These are phyloP conservation scores for Aspergillus novoparasiticus DNA, from an alignment of 2,329 filamentous ascomycete species.

Conservation along the genomic window DNA sequence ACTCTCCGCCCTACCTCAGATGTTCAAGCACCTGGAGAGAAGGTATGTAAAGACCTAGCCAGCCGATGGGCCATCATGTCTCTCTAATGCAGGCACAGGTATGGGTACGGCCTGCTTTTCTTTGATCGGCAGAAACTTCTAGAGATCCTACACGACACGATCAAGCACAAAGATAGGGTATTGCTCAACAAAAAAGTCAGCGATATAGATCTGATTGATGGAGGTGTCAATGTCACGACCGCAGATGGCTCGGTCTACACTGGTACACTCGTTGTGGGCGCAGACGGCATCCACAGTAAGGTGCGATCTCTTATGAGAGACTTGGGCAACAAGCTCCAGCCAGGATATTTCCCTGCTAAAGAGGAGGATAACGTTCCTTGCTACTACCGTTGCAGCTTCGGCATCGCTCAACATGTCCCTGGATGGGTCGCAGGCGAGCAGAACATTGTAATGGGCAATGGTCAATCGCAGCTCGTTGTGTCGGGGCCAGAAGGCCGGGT, in stretches of 20 bases:
- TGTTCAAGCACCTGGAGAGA: background rate
- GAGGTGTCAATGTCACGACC: background rate
- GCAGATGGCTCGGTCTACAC: background rate
- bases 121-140: background rate
- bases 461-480: slow-evolving; percentile 1
- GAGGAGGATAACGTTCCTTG: background rate
- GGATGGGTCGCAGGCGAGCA: background rate
- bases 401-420: slow-evolving; percentile 1
- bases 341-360: background rate
- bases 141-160: background rate
- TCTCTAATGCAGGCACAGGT: background rate
- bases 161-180: background rate
- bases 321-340: background rate
- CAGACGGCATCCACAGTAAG: slow-evolving; percentile 4
- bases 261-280: slow-evolving; percentile 4
- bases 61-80: too few species aligned
- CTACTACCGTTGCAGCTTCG: slow-evolving; percentile 5
- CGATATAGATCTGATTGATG: background rate
- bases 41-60: background rate
- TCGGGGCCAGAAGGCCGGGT: slow-evolving; percentile 2
- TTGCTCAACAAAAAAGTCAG: background rate
- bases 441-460: background rate
- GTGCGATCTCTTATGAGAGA: slow-evolving; percentile 1
- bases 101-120: background rate
- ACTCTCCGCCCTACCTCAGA: background rate